Base-by-base conservation (phyloP, 2,329 filamentous ascomycete species). In the Fusarium transvaalense region DNA sequence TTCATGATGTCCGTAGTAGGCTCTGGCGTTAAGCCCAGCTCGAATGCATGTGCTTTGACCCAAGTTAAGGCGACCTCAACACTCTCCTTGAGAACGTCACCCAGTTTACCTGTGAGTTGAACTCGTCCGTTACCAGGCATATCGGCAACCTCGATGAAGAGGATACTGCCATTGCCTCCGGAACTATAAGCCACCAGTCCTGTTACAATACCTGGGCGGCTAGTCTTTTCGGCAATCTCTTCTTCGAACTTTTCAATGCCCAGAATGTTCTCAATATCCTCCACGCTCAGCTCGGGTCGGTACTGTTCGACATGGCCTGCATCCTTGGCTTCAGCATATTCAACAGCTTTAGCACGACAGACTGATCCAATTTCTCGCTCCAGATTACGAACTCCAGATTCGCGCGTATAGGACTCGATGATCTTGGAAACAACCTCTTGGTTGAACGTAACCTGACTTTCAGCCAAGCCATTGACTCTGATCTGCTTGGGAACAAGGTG, bases 401-500 rank as follows among this genome's bases (percentile, higher is more conserved):
- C 96, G 67, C 95, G 93, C 39, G 96, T 99, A 83, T 99, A 99
- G 29, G 92, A 91, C 75, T 96, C 96, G 74, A 98, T 98, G 71
- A 97, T 93, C 79, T 97, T 97, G 79, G 95, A 93, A 58, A 99
- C 87, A 5, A 97, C 94, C 32, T 95, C 92, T 62, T 93, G 90
- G 42, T 88, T 88, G 66, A 99, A 89, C 37, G 85, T 80, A 48
- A 99, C 87, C 73, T 97, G 91, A 46, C 90, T 89, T 27, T 90
- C 84, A 48, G 85, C 84, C 52, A 99, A 88, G 27, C 96, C 96
- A 76, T 99, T 99, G 56, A 92, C 91, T 50, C 89, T 90, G 74
- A 98, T 91, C 78, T 99, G 96, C 82, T 98, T 99, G 14, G 96
- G 96, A 21, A 99, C 90, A n/a, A 99, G 85, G 79, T 99, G 96